Evolutionary conservation across 1,139 yeast species (phyloP).

Genomic region (Yamadazyma sp.): DNA sequence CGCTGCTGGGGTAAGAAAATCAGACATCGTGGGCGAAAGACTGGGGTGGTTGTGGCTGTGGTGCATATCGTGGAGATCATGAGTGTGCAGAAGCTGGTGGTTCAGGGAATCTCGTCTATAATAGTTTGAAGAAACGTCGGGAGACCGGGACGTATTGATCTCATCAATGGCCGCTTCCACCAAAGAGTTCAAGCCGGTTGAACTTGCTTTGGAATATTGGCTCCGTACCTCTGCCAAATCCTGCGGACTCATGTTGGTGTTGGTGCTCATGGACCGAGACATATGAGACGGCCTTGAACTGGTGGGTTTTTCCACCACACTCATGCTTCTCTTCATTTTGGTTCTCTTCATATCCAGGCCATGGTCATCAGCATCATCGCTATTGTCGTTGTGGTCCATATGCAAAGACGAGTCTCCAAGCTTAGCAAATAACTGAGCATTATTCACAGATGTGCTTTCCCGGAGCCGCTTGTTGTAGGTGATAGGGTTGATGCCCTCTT

Average conservation of each 20-base stretch:
- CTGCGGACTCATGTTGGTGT: constrained; percentile 7
- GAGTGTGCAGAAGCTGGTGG: not conserved
- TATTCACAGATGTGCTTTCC: constrained; percentile 10
- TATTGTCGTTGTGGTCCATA: constrained; percentile 2
- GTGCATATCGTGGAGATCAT: not conserved
- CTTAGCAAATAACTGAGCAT: constrained; percentile 15
- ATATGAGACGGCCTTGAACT: constrained; percentile 7
- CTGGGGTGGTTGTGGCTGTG: constrained; percentile 8
- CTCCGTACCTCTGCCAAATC: constrained; percentile 8
- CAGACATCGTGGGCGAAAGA: constrained; percentile 21
- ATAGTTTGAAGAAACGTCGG: constrained; percentile 10
- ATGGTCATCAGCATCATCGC: constrained; percentile 5
- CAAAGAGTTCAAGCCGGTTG: constrained; percentile 22
- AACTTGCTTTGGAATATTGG: constrained; percentile 6
- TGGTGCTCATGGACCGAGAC: constrained; percentile 20
- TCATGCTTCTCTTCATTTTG: constrained; percentile 16
- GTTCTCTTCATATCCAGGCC: constrained; percentile 2
- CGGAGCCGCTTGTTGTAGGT: constrained; percentile 14
- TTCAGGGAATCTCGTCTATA: not conserved
- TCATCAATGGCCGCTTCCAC: constrained; percentile 34
- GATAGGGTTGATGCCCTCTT: constrained; percentile 49
- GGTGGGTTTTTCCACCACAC: constrained; percentile 9
- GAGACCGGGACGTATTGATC: constrained; percentile 19
- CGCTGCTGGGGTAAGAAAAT: constrained; percentile 15
- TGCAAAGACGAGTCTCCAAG: constrained; percentile 18